Conservation (phyloP, 2,329 filamentous ascomycete genomes). For the Furcasterigmium sp. region DNA sequence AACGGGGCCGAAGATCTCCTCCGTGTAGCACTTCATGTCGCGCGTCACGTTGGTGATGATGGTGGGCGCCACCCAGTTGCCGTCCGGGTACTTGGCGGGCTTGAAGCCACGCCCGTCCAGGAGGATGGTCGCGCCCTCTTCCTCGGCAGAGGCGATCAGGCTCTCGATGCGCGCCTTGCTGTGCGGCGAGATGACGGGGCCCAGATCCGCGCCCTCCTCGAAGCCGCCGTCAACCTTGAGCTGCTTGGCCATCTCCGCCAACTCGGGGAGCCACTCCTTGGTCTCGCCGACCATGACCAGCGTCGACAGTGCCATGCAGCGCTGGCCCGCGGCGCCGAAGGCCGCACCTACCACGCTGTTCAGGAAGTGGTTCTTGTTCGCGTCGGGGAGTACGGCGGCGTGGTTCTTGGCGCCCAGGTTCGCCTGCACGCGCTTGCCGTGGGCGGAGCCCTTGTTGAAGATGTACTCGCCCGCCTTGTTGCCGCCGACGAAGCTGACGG, state of each 20-base stretch:
- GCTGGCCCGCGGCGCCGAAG: conserved; percentile 78
- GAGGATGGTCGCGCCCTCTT: conserved; percentile 77
- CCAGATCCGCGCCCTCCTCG: conserved; percentile 72
- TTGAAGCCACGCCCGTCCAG: conserved; percentile 73
- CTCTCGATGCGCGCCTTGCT: conserved; percentile 74
- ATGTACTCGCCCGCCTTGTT: conserved; percentile 91
- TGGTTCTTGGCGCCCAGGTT: conserved; percentile 89
- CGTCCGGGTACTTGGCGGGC: conserved; percentile 74
- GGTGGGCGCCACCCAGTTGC: conserved; percentile 81
- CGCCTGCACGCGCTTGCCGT: conserved; percentile 84
- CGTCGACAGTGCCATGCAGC: conserved; percentile 82
- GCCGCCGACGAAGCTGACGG: conserved; percentile 78
- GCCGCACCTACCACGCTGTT: conserved; percentile 81
- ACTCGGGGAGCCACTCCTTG: conserved; percentile 73
- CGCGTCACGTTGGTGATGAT: conserved; percentile 77
- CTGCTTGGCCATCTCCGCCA: conserved; percentile 68
- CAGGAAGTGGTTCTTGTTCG: conserved; percentile 85
- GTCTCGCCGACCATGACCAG: conserved; percentile 81
- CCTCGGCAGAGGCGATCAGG: conserved; percentile 70
- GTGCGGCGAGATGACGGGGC: conserved; percentile 75
- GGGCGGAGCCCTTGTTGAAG: conserved; percentile 70
- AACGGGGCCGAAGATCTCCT: conserved; percentile 84
- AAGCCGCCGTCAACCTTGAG: conserved; percentile 77
- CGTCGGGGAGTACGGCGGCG: conserved; percentile 76
- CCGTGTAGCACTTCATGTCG: conserved; percentile 77